Percentiles rank a stretch among this genome's conserved stretches.
Conservation (phyloP, 1,284 basidiomycete species). For the Microstroma glucosiphilum region DNA sequence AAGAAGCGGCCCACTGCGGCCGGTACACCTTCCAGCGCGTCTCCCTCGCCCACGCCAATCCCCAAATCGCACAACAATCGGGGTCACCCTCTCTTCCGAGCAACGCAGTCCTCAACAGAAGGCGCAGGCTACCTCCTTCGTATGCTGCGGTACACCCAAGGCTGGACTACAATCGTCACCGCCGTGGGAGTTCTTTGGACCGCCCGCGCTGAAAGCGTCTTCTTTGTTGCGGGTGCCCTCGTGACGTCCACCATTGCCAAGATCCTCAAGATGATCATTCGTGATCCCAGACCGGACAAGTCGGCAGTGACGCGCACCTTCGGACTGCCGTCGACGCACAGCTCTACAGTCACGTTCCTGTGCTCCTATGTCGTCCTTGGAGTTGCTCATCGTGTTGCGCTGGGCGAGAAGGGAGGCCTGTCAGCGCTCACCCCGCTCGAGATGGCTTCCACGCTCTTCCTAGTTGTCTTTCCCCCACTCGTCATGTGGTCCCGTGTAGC, state of each 20-base stretch:
- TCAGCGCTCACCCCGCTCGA: neutral
- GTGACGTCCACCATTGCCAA: constrained; percentile 14
- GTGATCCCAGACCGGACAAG: constrained; percentile 15
- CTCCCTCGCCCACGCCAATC: neutral
- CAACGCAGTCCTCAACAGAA: neutral
- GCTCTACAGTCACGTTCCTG: constrained; percentile 17
- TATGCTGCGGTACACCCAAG: constrained; percentile 12
- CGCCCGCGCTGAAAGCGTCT: constrained; percentile 7
- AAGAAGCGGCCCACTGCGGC: too few species aligned
- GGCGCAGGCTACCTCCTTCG: neutral
- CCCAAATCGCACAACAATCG: neutral
- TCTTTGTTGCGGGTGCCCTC: constrained; percentile 6
- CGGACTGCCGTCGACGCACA: constrained; percentile 20
- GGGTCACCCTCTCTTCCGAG: neutral
- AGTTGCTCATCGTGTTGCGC: constrained; percentile 3
- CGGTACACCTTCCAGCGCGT: too few species aligned
- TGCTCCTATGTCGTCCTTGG: constrained; percentile 11
- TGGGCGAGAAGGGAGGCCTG: neutral
- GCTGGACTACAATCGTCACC: constrained; percentile 13
- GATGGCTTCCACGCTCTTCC: neutral
- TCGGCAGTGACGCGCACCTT: constrained; percentile 13
- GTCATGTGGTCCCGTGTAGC: constrained; percentile 19
- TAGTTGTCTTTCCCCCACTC: constrained; percentile 7
- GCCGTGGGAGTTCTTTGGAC: constrained; percentile 14
- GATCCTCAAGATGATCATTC: constrained; percentile 18